These are phyloP conservation scores for Raphanus sativus DNA, from an alignment of 345 rosid species.

Conservation along the genomic window DNA sequence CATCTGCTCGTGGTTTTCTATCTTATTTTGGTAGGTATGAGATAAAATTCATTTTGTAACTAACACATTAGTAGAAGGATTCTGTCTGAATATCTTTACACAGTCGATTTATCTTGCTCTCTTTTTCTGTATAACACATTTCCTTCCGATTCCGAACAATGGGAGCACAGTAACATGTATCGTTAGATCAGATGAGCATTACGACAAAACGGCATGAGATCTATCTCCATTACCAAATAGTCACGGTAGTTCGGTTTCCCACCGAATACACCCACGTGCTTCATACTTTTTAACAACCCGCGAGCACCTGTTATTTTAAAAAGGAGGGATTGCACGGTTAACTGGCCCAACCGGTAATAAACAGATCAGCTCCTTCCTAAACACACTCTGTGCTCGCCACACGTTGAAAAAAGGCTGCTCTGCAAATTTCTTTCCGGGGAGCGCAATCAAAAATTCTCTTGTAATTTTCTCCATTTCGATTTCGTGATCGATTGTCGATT, in stretches of 20 bases:
- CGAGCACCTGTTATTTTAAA: not conserved
- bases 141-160: too few species aligned
- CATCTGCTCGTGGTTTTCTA: not conserved
- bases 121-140: too few species aligned
- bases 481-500: too few species aligned
- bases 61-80: not conserved
- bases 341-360: not conserved
- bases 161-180: not conserved
- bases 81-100: not conserved
- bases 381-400: constrained; percentile 19
- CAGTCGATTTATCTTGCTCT: not conserved
- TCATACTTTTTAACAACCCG: constrained; percentile 3
- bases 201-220: constrained; percentile 9
- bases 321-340: not conserved
- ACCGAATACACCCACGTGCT: constrained; percentile 16
- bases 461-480: too few species aligned
- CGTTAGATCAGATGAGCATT: not conserved
- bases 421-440: too few species aligned
- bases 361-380: too few species aligned
- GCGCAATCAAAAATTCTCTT: too few species aligned
- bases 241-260: constrained; percentile 10
- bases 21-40: not conserved
- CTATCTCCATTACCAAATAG: not conserved
- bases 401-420: too few species aligned
- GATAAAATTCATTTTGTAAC: not conserved